Evolutionary conservation across 2,329 filamentous ascomycete species (phyloP), one percentile per base, ranked within the genome.

Genomic region (Dactylellina leptospora): DNA sequence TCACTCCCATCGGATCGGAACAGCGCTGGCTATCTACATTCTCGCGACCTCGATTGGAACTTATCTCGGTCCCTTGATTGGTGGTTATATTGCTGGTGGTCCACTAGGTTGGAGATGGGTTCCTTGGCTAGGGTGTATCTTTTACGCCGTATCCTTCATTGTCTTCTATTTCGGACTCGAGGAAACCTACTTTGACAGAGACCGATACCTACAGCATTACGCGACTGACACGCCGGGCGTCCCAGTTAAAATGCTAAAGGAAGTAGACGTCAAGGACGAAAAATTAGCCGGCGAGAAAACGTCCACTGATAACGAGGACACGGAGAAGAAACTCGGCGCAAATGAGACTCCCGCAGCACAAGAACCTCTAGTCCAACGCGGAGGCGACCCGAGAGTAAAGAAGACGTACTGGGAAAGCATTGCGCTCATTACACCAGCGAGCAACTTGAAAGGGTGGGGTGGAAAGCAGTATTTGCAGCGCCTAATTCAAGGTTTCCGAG

Each of bases 401-500:
- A 85, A 83, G 75, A 81, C 82, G 0, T 87, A 87, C 78, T 82
- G 81, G 79, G 80, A 86, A 75, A 82, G 84, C 23, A 86, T 87
- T 54, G 81, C 81, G 8, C 76, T 85, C 50, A 84, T 87, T 71
- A 87, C 85, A 0, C 84, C 83, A 0, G 83, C 85, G 0, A 82
- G 83, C 1, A 86, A 85, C 60, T 76, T 86, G 55, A 80, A 80
- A 16, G 85, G 85, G 1, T 80, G 81, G 0, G 85, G 85, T 4
- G 81, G 84, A 71, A 82, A 81, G 74, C 85, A 87, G 75, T 87
- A 86, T 74, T 77, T 81, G 25, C 76, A 79, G 40, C 84, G 84
- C 1, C 79, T 87, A 1, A 83, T 82, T 74, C 83, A 86, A 74
- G 86, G 83, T 0, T 78, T 86, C 54, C 82, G 84, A n/a, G 79